Base-by-base conservation (phyloP, 225 moss, liverwort and hornwort genomes). In the Rhytidiadelphus loreus region DNA sequence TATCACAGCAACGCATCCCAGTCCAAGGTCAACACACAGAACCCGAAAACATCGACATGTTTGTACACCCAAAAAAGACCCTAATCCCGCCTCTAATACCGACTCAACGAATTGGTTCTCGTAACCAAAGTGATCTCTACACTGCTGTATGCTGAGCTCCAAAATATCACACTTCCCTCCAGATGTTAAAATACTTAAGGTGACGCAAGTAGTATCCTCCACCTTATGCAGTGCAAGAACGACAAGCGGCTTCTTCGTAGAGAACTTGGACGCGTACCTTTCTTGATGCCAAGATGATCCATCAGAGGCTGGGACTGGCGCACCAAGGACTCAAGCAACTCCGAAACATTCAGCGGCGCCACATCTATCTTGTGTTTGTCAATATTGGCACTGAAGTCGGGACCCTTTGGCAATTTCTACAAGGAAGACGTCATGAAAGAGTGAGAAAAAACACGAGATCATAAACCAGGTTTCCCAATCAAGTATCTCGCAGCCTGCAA, bases 261-360 rank as follows among this genome's bases (percentile, higher is more conserved):
- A 68, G 81, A 77, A 55, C 60, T 83, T 70, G 70, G 86, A 82
- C 6, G 69, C 84, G 63, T 59, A 97, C 98, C 98, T 94, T 92
- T 96, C 62, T 92, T 97, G 70, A 96, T 93, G 55, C 96, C 96
- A 83, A 98, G 92, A 62, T 98, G 96, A 87, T 96, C 93, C 65
- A 98, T 89, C 84, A 95, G 92, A 70, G 98, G 98, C 65, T 96
- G 96, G 30, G 95, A 94, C 70, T 96, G 97, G 87, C 96, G 92
- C 77, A 96, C 93, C 29, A 98, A 91, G 66, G 95, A 95, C 88
- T 97, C 95, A 28, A 97, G 84, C 80, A 98, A 93, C 94, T 97
- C 97, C 63, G 97, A 88, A 77, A 94, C 90, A 92, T 92, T 95
- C 79, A 96, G 77, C 77, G 97, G 97, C 48, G 96, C 95, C 62